These are phyloP conservation scores for Kazachstania taianensis DNA, from an alignment of 805 yeast genomes.

Conservation along the genomic window DNA sequence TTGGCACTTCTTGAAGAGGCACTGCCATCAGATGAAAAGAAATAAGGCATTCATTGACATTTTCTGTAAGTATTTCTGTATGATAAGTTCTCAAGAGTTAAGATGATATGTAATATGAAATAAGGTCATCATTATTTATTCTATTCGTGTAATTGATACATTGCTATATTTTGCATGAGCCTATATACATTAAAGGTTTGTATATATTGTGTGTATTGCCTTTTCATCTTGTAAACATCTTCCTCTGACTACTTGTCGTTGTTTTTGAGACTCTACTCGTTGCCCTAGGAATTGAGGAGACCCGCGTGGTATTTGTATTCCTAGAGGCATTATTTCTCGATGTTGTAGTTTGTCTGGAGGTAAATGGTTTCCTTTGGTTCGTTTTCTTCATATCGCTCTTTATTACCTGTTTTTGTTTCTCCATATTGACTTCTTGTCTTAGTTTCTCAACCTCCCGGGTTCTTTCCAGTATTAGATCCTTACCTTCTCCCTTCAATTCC, in stretches of 20 bases:
- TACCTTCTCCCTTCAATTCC: conserved; percentile 22
- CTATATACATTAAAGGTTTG: too few species aligned
- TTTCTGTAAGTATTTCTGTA: too few species aligned
- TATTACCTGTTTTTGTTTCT: conserved; percentile 3
- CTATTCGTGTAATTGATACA: too few species aligned
- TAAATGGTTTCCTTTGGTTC: not conserved
- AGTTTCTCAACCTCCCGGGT: conserved; percentile 14
- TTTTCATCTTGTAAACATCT: conserved; percentile 14
- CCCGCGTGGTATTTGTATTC: not conserved
- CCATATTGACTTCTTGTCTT: conserved; percentile 10
- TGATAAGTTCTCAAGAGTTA: too few species aligned
- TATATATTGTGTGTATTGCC: not conserved
- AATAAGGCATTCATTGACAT: too few species aligned
- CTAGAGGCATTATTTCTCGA: not conserved
- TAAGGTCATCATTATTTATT: too few species aligned
- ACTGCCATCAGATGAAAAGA: too few species aligned
- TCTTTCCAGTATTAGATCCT: conserved; percentile 14
- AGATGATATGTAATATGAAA: too few species aligned
- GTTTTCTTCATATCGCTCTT: not conserved
- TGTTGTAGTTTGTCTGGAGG: too few species aligned
- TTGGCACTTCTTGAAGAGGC: conserved; percentile 50
- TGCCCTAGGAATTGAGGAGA: conserved; percentile 18
- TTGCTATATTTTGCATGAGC: too few species aligned
- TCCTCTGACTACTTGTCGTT: conserved; percentile 19
- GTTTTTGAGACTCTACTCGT: conserved; percentile 17